Conservation (phyloP, 1,139 yeast genomes). For the Yamadazyma trypodendri region DNA sequence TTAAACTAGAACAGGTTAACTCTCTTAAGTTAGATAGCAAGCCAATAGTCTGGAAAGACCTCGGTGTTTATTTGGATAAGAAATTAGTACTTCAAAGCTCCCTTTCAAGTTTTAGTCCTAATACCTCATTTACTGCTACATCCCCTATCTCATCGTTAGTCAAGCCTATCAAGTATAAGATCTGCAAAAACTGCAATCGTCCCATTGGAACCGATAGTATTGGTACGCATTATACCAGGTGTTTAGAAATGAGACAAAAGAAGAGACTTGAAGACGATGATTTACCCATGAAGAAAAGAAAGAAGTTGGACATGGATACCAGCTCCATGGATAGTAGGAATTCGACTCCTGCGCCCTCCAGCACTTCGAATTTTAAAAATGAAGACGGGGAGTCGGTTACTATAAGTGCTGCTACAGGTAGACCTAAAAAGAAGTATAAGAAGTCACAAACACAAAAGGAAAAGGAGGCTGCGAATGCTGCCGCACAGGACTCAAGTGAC, state of each 20-base stretch:
- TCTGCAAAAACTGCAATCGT: constrained; percentile 64
- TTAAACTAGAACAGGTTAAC: constrained; percentile 18
- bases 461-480: constrained; percentile 48
- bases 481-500: constrained; percentile 23
- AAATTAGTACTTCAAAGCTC: constrained; percentile 28
- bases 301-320: constrained; percentile 36
- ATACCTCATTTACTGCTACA: not conserved
- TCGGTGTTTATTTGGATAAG: constrained; percentile 57
- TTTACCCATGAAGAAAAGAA: constrained; percentile 29
- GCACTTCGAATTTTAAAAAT: constrained; percentile 14
- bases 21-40: constrained; percentile 16
- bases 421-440: constrained; percentile 47
- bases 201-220: constrained; percentile 57
- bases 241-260: constrained; percentile 49
- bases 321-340: constrained; percentile 44
- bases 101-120: constrained; percentile 4
- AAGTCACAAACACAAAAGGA: constrained; percentile 46
- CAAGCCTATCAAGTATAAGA: constrained; percentile 51
- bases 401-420: constrained; percentile 17
- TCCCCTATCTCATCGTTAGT: constrained; percentile 26
- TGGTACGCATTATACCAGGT: constrained; percentile 44
- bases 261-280: constrained; percentile 26
- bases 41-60: constrained; percentile 55
- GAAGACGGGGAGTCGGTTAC: constrained; percentile 3
- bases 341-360: constrained; percentile 37